Conservation (phyloP, 2,329 filamentous ascomycete genomes). For the Capronia coronata region DNA sequence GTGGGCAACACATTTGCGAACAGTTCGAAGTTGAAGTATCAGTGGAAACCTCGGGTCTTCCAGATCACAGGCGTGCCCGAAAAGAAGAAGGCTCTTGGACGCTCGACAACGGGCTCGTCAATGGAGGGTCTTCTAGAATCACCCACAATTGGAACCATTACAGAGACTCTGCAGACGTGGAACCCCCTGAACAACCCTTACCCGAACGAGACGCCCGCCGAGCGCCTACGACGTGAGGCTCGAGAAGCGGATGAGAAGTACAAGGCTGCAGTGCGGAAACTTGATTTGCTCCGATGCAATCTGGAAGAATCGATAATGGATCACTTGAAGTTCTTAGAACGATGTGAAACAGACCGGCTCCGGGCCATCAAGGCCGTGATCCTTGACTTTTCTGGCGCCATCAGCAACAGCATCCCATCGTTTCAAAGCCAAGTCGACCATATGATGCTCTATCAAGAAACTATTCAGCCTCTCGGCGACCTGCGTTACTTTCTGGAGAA, state of each 20-base stretch:
- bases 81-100: slow-evolving; percentile 66
- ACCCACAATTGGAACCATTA: slow-evolving; percentile 72
- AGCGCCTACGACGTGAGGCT: slow-evolving; percentile 81
- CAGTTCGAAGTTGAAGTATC: slow-evolving; percentile 94
- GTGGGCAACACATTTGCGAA: slow-evolving; percentile 95
- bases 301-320: slow-evolving; percentile 93
- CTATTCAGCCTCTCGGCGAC: slow-evolving; percentile 86
- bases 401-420: slow-evolving; percentile 96
- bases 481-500: slow-evolving; percentile 92
- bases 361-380: slow-evolving; percentile 98
- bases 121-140: slow-evolving; percentile 58
- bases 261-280: slow-evolving; percentile 74
- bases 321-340: slow-evolving; percentile 91
- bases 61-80: slow-evolving; percentile 80
- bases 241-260: slow-evolving; percentile 89
- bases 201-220: slow-evolving; percentile 86
- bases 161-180: slow-evolving; percentile 86
- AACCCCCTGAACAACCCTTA: slow-evolving; percentile 83
- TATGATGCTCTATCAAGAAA: slow-evolving; percentile 99
- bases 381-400: slow-evolving; percentile 91
- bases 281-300: slow-evolving; percentile 85
- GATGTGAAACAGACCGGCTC: slow-evolving; percentile 88
- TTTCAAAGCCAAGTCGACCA: slow-evolving; percentile 93
- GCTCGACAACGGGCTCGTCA: slow-evolving; percentile 67
- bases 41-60: slow-evolving; percentile 92